Evolutionary conservation across 2,329 filamentous ascomycete species (phyloP), one percentile per base, ranked within the genome.

Genomic region (Fusarium luffae): DNA sequence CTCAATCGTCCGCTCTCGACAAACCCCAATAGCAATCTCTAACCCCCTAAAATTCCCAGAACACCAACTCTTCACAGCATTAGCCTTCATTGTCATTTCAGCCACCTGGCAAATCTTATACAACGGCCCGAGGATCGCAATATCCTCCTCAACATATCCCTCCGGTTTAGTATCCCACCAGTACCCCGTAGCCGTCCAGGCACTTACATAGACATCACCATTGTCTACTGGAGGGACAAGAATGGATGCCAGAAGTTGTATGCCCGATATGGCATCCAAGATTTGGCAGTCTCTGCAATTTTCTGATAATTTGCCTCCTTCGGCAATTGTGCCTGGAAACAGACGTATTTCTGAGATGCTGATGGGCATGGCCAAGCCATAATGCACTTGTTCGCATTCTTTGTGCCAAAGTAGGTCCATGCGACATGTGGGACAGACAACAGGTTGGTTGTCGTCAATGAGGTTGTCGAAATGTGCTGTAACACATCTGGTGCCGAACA

Each of bases 401-500:
- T 12, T 10, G 8, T 70, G 67, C 2, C 7, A 3, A 7, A 34
- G 46, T 23, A 70, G 52, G 3, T 41, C 12, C 13, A 16, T 16
- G 1, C 68, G 64, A 10, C 68, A 70, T 5, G 32, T 12, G 0
- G 68, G 68, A 10, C 68, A 70, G 4, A 23, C 8, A 23, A 64
- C 13, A 4, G 16, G 10, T 2, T 13, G 6, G 4, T 25, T 2
- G 1, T 11, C 23, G 8, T 13, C 5, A 3, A 16, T 3, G 3
- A 30, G 34, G 6, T 49, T 41, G 2, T 21, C 19, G 11, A 57
- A 61, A 23, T 3, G 5, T 9, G 1, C 23, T 2, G 6, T 18
- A 37, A 60, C 18, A 18, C 71, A 73, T 10, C 46, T 54, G 13
- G 25, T 41, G 9, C 70, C 68, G 32, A 73, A 72, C 21, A 73